Evolutionary conservation across 768 basidiomycete species (phyloP).

Genomic region (Rhizopogon roseolus): DNA sequence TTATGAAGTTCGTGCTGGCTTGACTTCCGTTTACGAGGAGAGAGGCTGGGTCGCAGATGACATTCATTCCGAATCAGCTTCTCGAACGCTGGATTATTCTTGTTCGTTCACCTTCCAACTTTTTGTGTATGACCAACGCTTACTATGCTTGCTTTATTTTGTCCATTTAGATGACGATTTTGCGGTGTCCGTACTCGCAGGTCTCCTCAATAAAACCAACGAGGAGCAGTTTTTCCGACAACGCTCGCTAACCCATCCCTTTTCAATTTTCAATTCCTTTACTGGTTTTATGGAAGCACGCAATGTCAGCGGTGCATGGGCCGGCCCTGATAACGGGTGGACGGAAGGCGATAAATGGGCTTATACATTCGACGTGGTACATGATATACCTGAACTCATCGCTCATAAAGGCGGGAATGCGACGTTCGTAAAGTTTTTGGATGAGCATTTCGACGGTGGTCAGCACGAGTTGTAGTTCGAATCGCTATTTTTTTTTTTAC

Average conservation of each 20-base stretch:
- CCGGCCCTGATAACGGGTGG: constrained; percentile 70
- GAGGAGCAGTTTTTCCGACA: constrained; percentile 48
- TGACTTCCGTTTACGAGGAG: constrained; percentile 61
- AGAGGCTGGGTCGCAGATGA: constrained; percentile 79
- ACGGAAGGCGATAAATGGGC: constrained; percentile 81
- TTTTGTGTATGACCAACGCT: neutral
- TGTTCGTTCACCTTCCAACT: constrained; percentile 35
- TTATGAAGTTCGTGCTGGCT: constrained; percentile 77
- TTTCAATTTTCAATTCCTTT: constrained; percentile 56
- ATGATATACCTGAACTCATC: constrained; percentile 61
- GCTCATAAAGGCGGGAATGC: constrained; percentile 58
- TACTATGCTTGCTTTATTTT: neutral
- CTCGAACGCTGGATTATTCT: constrained; percentile 74
- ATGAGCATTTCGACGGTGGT: constrained; percentile 50
- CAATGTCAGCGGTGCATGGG: constrained; percentile 64
- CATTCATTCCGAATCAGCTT: constrained; percentile 74
- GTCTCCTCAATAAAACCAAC: constrained; percentile 42
- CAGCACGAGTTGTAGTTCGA: constrained; percentile 7
- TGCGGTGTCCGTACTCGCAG: constrained; percentile 61
- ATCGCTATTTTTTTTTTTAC: neutral
- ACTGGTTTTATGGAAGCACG: constrained; percentile 85
- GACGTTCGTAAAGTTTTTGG: constrained; percentile 62
- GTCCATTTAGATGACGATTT: constrained; percentile 69
- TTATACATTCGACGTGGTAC: constrained; percentile 76
- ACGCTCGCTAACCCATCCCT: constrained; percentile 54